Evolutionary conservation across 139 green algal species (phyloP), one percentile per base, ranked within the genome.

Genomic region (Nannochloris sp.): DNA sequence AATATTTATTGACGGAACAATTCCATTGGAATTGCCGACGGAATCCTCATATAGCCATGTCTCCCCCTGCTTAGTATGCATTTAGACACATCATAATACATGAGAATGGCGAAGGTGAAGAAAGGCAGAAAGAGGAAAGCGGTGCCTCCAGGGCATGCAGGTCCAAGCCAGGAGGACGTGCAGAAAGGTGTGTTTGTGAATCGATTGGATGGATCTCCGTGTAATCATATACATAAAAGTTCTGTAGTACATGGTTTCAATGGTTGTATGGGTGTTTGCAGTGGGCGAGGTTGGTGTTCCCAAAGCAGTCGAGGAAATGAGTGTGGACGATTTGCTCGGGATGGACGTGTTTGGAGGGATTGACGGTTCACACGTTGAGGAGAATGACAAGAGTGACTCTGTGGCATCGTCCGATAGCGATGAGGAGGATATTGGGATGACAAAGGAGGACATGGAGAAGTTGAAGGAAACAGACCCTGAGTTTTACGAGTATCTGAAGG

Each of bases 381-480:
- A 60, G 25, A 29, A 60, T 6, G 67, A 23, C 4, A 36, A 49
- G n/a, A 29, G 19, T n/a, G 58, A 51, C 50, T 34, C 43, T 12
- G 53, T 29, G 12, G 46, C 54, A 31, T 19, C 53, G 24, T 70
- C 63, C 43, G 7, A 18, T 46, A 36, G 5, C 21, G 36, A 87
- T 24, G 58, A 67, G 25, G 61, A 60, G 10, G 84, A 88, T 64
- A 71, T 86, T 24, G 48, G n/a, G 6, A 44, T 56, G 19, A 83
- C 90, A 70, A 85, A 84, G 64, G 66, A 78, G 21, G 62, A 97
- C 76, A 81, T 97, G 37, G 87, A 95, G 58, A 74, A 78, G 3
- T 76, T 97, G 37, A 75, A 67, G 71, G 40, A 85, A 72, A 77
- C 78, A 68, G 92, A 98, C 70, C 91, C 91, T 9, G 92, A 96